Evolutionary conservation across 805 yeast genomes (phyloP).

Genomic region (Henningerozyma blattae): DNA sequence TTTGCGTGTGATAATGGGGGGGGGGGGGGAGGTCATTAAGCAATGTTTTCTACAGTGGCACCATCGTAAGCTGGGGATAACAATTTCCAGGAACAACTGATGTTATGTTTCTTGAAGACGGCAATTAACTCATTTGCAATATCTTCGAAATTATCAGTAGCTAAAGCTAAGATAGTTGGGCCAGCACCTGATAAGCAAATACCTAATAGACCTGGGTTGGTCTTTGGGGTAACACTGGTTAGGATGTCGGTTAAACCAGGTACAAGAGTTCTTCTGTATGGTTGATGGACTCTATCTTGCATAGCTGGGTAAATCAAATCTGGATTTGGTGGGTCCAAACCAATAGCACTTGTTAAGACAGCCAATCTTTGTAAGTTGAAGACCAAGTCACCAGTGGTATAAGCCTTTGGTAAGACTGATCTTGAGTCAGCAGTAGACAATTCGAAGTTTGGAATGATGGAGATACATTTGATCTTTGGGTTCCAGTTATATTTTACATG

Average conservation of each 20-base stretch:
- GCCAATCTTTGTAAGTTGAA: conserved; percentile 92
- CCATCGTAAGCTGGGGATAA: conserved; percentile 85
- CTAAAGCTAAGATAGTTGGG: conserved; percentile 89
- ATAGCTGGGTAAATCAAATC: conserved; percentile 82
- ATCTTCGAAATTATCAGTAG: conserved; percentile 74
- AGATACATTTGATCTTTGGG: conserved; percentile 69
- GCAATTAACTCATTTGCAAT: conserved; percentile 68
- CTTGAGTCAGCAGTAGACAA: conserved; percentile 87
- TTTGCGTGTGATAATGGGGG: too few relatives aligned
- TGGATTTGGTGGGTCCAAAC: conserved; percentile 73
- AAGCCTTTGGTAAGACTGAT: conserved; percentile 75
- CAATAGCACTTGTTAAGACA: conserved; percentile 81
- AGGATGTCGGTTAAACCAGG: conserved; percentile 85
- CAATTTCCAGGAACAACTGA: conserved; percentile 71
- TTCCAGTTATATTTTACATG: conserved; percentile 82
- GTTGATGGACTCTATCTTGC: conserved; percentile 96
- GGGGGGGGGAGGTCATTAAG: too few relatives aligned
- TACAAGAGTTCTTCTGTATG: conserved; percentile 83
- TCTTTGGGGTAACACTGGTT: conserved; percentile 64
- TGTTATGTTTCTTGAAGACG: conserved; percentile 53
- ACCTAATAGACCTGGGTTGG: conserved; percentile 80
- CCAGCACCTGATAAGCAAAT: conserved; percentile 97
- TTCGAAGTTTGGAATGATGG: conserved; percentile 89
- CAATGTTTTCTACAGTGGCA: conserved; percentile 37
- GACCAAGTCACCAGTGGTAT: conserved; percentile 69